Evolutionary conservation across 176 grass and related monocot species (phyloP).

Genomic region (Oryza glumipatula): DNA sequence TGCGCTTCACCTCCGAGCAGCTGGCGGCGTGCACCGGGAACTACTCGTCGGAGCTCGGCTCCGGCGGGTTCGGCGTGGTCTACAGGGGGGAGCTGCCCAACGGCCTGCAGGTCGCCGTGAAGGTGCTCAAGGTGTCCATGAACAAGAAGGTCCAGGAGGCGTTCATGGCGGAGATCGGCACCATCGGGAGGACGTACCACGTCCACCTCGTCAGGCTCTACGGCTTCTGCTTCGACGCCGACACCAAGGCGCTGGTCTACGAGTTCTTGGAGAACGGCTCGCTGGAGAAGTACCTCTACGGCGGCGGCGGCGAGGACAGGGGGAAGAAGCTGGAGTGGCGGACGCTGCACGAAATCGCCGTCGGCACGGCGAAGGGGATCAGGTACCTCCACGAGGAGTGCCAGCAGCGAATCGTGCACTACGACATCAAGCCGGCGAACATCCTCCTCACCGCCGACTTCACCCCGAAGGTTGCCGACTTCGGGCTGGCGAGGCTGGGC

Average conservation of each 20-base stretch:
- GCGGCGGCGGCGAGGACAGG: background rate
- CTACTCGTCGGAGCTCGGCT: slow-evolving; percentile 48
- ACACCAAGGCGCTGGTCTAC: slow-evolving; percentile 68
- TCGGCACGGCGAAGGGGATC: slow-evolving; percentile 71
- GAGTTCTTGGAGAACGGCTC: slow-evolving; percentile 82
- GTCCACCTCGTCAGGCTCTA: slow-evolving; percentile 76
- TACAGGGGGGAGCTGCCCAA: slow-evolving; percentile 61
- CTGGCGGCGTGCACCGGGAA: slow-evolving; percentile 48
- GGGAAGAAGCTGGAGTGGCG: slow-evolving; percentile 42
- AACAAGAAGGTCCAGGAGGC: slow-evolving; percentile 55
- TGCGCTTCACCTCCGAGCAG: slow-evolving; percentile 56
- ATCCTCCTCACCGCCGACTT: slow-evolving; percentile 52
- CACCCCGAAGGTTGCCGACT: slow-evolving; percentile 69
- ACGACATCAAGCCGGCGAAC: slow-evolving; percentile 76
- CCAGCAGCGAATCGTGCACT: slow-evolving; percentile 71
- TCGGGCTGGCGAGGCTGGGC: slow-evolving; percentile 54
- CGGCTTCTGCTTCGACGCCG: slow-evolving; percentile 76
- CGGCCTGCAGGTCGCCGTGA: slow-evolving; percentile 54
- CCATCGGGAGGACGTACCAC: slow-evolving; percentile 72
- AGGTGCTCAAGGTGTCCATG: slow-evolving; percentile 60
- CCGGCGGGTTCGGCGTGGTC: slow-evolving; percentile 72
- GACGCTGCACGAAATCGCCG: slow-evolving; percentile 56
- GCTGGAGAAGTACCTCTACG: slow-evolving; percentile 64
- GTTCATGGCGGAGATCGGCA: slow-evolving; percentile 82
- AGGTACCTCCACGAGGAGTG: slow-evolving; percentile 81